Evolutionary conservation across 495 filamentous ascomycete species (phyloP), one percentile per base, ranked within the genome.

Genomic region (Hypoxylon subgilvum): DNA sequence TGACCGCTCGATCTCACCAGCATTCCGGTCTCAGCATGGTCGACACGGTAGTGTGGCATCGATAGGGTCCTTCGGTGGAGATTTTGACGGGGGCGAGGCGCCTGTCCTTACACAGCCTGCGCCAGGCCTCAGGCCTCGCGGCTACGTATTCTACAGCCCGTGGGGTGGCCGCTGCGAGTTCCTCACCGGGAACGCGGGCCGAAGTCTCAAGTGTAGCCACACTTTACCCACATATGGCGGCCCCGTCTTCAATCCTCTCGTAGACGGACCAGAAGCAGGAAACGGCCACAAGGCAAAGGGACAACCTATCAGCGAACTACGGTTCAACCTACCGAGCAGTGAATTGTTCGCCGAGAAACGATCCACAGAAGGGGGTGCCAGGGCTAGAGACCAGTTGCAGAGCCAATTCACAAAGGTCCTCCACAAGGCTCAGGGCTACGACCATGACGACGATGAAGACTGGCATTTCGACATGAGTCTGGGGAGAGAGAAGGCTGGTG

Each of bases 141-240:
- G 76, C 5, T 89, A 86, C 71, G 72, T 83, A 9, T 95, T 96
- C 69, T 66, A 79, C 31, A 90, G 86, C n/a, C 92, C 91, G 0
- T 96, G 92, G 92, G 81, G 89, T 47, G 89, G 90, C 13, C 80
- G 77, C 19, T 96, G 92, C 73, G 88, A 92, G 45, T 96, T 96
- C 70, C 74, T 81, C 4, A 90, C 88, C 3, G 86, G 89, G 52
- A 79, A 84, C 27, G 86, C 82, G 27, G 90, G 91, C 14, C 81
- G 87, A 39, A 86, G 82, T 45, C 73, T 96, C 0, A 90, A 85
- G 69, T 94, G 90, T 76, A 88, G 86, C 51, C 90, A 96, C 67
- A 74, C 86, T 43, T 78, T 86, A 6, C 73, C 77, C 10, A 61
- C 69, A 1, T 69, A 70, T 23, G 59, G 57, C 38, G 63, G 67